Conservation (phyloP, 768 basidiomycete species). For the Dacryopinax spathularia region DNA sequence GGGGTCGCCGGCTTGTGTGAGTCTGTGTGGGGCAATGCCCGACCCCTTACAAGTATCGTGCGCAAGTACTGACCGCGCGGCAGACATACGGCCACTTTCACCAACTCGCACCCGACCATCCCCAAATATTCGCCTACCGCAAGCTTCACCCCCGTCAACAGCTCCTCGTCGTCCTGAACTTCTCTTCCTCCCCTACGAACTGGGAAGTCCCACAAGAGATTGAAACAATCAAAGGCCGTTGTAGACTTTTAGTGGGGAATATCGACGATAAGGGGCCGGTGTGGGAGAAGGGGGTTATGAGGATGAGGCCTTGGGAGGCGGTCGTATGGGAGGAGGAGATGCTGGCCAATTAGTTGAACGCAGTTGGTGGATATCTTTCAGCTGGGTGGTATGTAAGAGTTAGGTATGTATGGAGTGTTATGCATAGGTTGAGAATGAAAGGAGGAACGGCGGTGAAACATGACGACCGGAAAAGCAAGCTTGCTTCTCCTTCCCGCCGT, state of each 20-base stretch:
- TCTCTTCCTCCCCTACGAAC: background rate
- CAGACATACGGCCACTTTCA: conserved; percentile 51
- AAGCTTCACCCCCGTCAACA: background rate
- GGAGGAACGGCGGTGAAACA: too few relatives aligned
- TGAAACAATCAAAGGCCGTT: background rate
- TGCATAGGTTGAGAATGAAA: too few relatives aligned
- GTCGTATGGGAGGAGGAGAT: background rate
- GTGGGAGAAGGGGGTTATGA: background rate
- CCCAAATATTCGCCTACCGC: conserved; percentile 40
- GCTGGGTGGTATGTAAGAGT: too few relatives aligned
- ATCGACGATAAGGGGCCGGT: background rate
- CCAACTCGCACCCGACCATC: conserved; percentile 33
- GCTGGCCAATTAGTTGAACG: background rate
- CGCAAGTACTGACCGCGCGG: background rate
- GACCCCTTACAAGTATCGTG: too few relatives aligned
- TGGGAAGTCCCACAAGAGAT: background rate
- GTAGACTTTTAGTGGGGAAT: background rate
- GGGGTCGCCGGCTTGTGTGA: conserved; percentile 38
- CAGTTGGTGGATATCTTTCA: too few relatives aligned
- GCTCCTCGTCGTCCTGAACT: background rate
- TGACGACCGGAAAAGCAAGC: too few relatives aligned
- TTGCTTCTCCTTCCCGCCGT: too few relatives aligned
- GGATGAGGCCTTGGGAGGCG: background rate
- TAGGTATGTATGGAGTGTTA: background rate
- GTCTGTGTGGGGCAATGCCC: too few relatives aligned